Evolutionary conservation across 805 yeast genomes (phyloP).

Genomic region (Clavispora phyllophila): DNA sequence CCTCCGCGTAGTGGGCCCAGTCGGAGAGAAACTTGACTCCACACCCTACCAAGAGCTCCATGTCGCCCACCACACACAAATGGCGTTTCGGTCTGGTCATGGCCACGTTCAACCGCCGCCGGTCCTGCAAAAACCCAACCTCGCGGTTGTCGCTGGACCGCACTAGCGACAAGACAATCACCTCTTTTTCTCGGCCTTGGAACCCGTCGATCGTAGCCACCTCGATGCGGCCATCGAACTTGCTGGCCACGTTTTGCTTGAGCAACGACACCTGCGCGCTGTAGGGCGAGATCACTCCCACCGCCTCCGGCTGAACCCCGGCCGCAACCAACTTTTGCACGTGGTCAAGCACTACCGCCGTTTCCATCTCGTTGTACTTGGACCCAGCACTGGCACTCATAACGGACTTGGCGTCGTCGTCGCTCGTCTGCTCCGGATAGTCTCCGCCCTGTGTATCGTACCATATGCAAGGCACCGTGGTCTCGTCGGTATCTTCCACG

Average conservation of each 20-base stretch:
- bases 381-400: conserved; percentile 39
- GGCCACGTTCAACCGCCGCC: conserved; percentile 83
- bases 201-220: conserved; percentile 92
- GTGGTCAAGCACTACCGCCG: conserved; percentile 54
- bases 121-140: conserved; percentile 79
- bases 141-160: conserved; percentile 67
- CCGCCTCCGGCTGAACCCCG: conserved; percentile 51
- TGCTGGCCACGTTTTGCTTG: conserved; percentile 29
- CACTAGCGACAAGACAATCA: conserved; percentile 73
- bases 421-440: conserved; percentile 53
- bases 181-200: conserved; percentile 94
- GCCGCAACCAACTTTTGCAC: conserved; percentile 43
- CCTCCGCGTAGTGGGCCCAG: conserved; percentile 72
- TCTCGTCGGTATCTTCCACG: conserved; percentile 48
- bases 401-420: conserved; percentile 16
- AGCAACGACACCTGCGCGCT: conserved; percentile 75
- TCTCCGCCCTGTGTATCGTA: conserved; percentile 92
- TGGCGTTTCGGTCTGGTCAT: conserved; percentile 88
- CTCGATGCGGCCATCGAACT: conserved; percentile 46
- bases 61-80: conserved; percentile 79
- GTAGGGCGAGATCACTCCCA: conserved; percentile 90
- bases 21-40: conserved; percentile 45
- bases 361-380: conserved; percentile 75
- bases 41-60: conserved; percentile 55
- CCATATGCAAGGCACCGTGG: conserved; percentile 62